Conservation (phyloP, 495 filamentous ascomycete genomes). For the Tuber melanosporum region DNA sequence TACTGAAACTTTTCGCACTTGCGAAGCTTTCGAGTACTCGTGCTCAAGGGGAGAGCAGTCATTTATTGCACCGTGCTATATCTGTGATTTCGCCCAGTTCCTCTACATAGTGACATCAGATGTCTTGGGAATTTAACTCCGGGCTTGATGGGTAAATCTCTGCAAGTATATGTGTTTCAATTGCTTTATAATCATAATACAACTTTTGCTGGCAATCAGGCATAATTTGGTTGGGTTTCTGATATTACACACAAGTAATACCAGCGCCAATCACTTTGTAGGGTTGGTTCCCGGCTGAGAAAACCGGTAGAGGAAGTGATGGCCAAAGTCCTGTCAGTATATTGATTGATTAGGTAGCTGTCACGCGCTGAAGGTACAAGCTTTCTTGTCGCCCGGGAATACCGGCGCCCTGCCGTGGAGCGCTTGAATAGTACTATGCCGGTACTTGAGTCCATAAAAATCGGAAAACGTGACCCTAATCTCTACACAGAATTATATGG, state of each 20-base stretch:
- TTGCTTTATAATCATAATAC: neutral
- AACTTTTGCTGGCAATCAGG: neutral
- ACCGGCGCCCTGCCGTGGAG: too few relatives aligned
- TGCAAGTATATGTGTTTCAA: neutral
- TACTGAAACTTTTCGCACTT: too few relatives aligned
- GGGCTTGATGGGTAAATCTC: neutral
- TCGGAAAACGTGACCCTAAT: too few relatives aligned
- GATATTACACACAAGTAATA: too few relatives aligned
- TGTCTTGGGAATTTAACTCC: neutral
- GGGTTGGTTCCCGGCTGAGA: neutral
- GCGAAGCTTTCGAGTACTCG: neutral
- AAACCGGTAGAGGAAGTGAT: neutral
- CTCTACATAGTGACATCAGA: neutral
- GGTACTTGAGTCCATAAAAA: too few relatives aligned
- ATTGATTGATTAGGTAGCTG: too few relatives aligned
- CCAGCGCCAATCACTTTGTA: too few relatives aligned
- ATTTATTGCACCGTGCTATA: neutral
- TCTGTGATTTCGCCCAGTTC: neutral
- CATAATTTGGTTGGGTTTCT: neutral
- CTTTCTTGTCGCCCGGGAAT: neutral
- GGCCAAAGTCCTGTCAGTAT: neutral
- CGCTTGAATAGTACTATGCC: too few relatives aligned
- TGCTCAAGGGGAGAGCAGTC: neutral
- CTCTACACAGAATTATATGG: too few relatives aligned
- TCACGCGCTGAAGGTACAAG: neutral